Evolutionary conservation across 495 filamentous ascomycete genomes (phyloP).

Genomic region (Penicillium tannophilum): DNA sequence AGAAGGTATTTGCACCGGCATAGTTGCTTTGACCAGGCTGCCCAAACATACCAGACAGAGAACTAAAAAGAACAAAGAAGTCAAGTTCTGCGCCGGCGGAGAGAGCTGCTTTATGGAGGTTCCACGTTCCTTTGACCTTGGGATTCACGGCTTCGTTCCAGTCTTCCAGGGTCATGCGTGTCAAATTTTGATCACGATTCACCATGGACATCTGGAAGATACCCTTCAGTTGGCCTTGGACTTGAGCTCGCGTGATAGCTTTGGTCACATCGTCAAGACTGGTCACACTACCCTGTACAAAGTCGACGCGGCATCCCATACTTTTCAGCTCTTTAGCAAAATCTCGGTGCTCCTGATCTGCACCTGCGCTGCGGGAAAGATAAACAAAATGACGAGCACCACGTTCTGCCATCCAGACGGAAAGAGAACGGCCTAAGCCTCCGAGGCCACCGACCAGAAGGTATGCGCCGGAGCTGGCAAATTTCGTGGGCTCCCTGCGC

Average conservation of each 20-base stretch:
- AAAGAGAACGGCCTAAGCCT: background rate
- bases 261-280: constrained; percentile 19
- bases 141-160: constrained; percentile 38
- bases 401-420: background rate
- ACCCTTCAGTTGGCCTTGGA: constrained; percentile 26
- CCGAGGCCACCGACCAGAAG: constrained; percentile 6
- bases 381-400: constrained; percentile 1
- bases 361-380: background rate
- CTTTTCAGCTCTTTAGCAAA: constrained; percentile 6
- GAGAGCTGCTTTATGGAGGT: constrained; percentile 52
- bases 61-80: constrained; percentile 52
- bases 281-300: constrained; percentile 27
- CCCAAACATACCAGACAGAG: constrained; percentile 38
- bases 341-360: background rate
- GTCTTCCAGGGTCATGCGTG: constrained; percentile 44
- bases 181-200: constrained; percentile 30
- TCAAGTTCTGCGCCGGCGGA: constrained; percentile 39
- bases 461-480: background rate
- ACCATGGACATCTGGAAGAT: constrained; percentile 43
- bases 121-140: constrained; percentile 51
- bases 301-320: constrained; percentile 24
- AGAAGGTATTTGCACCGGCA: constrained; percentile 35
- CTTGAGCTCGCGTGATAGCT: constrained; percentile 10
- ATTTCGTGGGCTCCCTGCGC: background rate
- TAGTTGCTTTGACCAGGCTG: constrained; percentile 34